Conservation (phyloP, 1,284 basidiomycete genomes). For the Pholiota adiposa region DNA sequence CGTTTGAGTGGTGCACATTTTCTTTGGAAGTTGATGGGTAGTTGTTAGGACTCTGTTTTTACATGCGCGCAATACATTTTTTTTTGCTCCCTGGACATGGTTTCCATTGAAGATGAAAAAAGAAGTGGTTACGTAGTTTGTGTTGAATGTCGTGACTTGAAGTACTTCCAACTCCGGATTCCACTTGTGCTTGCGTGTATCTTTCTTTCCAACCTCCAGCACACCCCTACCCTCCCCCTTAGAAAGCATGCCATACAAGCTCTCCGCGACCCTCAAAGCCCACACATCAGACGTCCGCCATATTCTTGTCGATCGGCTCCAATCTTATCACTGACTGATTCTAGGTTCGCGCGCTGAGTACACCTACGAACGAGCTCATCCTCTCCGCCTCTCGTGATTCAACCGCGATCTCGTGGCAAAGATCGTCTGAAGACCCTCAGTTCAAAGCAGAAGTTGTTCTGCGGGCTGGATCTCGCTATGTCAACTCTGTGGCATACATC, state of each 20-base stretch:
- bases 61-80: not conserved
- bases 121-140: not conserved
- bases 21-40: slow-evolving; percentile 18
- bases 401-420: slow-evolving; percentile 85
- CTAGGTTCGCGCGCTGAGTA: slow-evolving; percentile 77
- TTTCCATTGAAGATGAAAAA: not conserved
- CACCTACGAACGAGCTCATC: slow-evolving; percentile 73
- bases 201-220: slow-evolving; percentile 20
- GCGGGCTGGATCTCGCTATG: slow-evolving; percentile 74
- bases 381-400: slow-evolving; percentile 91
- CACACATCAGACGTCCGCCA: slow-evolving; percentile 77
- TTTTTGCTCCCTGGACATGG: not conserved
- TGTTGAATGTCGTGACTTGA: slow-evolving; percentile 15
- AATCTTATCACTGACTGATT: slow-evolving; percentile 17
- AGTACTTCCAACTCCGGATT: slow-evolving; percentile 28
- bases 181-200: slow-evolving; percentile 21
- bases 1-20: slow-evolving; percentile 86
- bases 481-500: slow-evolving; percentile 83
- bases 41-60: not conserved
- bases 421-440: slow-evolving; percentile 45
- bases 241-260: slow-evolving; percentile 79
- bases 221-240: slow-evolving; percentile 21
- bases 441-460: slow-evolving; percentile 62
- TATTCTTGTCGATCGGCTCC: slow-evolving; percentile 7
- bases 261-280: slow-evolving; percentile 76